Conservation (phyloP, 352 stramenopile genomes). For the Pythium scleroteichum region DNA sequence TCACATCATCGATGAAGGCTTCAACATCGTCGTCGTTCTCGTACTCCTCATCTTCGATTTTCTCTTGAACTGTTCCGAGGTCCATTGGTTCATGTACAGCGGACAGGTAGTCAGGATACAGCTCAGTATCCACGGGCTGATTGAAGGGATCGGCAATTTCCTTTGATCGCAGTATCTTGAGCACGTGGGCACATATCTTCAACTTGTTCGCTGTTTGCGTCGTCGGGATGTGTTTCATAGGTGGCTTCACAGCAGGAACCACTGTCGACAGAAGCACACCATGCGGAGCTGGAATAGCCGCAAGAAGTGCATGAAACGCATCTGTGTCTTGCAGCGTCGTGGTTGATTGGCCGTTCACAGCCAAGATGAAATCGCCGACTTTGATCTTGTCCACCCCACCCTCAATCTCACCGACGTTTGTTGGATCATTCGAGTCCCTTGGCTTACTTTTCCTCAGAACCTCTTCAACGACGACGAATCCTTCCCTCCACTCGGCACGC, state of each 20-base stretch:
- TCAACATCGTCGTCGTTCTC: constrained; percentile 80
- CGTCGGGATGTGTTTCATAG: constrained; percentile 61
- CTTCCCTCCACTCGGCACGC: constrained; percentile 35
- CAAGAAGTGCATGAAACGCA: constrained; percentile 6
- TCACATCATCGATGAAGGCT: constrained; percentile 78
- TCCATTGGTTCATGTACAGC: constrained; percentile 83
- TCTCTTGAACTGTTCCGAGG: constrained; percentile 77
- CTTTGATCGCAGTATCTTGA: constrained; percentile 79
- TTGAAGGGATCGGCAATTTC: constrained; percentile 80
- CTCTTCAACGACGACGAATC: constrained; percentile 42
- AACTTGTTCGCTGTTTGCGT: constrained; percentile 57
- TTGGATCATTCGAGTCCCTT: constrained; percentile 1
- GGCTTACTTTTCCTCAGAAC: background rate
- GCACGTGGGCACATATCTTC: constrained; percentile 67
- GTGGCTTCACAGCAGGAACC: constrained; percentile 39
- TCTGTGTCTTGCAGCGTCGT: background rate
- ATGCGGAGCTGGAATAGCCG: constrained; percentile 32
- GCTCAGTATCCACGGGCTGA: constrained; percentile 75
- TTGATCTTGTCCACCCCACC: constrained; percentile 13
- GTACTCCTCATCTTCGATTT: constrained; percentile 85
- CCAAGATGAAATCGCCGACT: constrained; percentile 22
- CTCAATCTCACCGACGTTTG: constrained; percentile 4
- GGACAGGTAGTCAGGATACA: constrained; percentile 85
- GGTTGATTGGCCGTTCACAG: constrained; percentile 21
- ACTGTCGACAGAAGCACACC: constrained; percentile 60